Percentiles rank a stretch among this genome's conserved stretches.
These are phyloP conservation scores for Ramaria sp. DNA, from an alignment of 768 basidiomycete genomes.

Conservation along the genomic window DNA sequence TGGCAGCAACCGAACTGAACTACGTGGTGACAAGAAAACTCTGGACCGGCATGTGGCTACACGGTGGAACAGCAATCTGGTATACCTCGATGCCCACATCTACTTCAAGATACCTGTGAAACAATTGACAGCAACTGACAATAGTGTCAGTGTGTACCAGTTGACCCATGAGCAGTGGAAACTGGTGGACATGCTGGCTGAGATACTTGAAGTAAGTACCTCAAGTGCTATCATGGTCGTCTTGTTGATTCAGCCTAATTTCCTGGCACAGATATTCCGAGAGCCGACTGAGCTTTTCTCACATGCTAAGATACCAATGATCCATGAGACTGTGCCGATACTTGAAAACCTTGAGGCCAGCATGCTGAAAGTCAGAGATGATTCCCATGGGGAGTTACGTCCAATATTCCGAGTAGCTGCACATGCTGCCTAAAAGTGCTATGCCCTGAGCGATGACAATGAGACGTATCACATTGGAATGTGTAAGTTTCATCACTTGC, in stretches of 20 bases:
- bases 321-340: slow-evolving; percentile 12
- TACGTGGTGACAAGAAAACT: slow-evolving; percentile 8
- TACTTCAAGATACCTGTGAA: slow-evolving; percentile 17
- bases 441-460: slow-evolving; percentile 16
- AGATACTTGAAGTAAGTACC: slow-evolving; percentile 18
- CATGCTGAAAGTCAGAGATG: slow-evolving; percentile 3
- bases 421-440: slow-evolving; percentile 14
- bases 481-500: slow-evolving; percentile 4
- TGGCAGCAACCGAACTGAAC: slow-evolving; percentile 4
- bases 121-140: slow-evolving; percentile 12
- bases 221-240: background rate
- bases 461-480: slow-evolving; percentile 18
- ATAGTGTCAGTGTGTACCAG: slow-evolving; percentile 14
- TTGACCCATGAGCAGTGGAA: slow-evolving; percentile 18
- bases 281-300: slow-evolving; percentile 19
- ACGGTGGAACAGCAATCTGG: slow-evolving; percentile 23
- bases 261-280: slow-evolving; percentile 17
- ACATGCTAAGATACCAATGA: slow-evolving; percentile 11
- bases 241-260: background rate
- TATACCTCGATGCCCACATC: slow-evolving; percentile 18
- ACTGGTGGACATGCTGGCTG: slow-evolving; percentile 16
- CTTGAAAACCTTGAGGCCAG: slow-evolving; percentile 11
- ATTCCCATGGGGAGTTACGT: background rate
- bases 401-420: slow-evolving; percentile 11
- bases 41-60: slow-evolving; percentile 21